phyloP scores from a whole-genome alignment of 2,329 filamentous ascomycete species.

The Epichloe brachyelytri region DNA sequence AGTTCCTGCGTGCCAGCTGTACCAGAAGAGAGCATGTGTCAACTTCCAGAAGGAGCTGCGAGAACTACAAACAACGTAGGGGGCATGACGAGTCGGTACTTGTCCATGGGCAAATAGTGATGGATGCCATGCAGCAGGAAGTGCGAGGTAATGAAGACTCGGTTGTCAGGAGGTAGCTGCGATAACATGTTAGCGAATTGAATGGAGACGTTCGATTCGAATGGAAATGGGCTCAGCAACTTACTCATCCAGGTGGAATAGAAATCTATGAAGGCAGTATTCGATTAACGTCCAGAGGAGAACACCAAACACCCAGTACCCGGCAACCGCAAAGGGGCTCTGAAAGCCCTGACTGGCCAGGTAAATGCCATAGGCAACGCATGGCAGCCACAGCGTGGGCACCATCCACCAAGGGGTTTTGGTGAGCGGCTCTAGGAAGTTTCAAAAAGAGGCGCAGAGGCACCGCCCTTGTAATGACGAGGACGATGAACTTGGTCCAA shows the following conservation, averaged over 20 bases:
- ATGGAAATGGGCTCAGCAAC: constrained; percentile 20
- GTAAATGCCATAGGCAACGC: constrained; percentile 58
- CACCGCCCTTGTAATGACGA: constrained; percentile 87
- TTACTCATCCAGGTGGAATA: constrained; percentile 90
- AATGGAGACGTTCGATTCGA: background rate
- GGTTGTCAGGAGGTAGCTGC: constrained; percentile 76
- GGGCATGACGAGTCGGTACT: constrained; percentile 92
- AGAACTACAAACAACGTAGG: constrained; percentile 75
- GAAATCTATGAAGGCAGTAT: constrained; percentile 74
- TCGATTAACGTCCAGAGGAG: constrained; percentile 82
- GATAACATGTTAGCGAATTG: constrained; percentile 16
- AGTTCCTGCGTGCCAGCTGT: constrained; percentile 70
- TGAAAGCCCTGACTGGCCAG: constrained; percentile 50
- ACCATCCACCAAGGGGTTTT: constrained; percentile 92
- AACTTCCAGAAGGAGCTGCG: constrained; percentile 83
- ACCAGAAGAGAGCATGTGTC: constrained; percentile 69
- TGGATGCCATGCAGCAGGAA: constrained; percentile 95
- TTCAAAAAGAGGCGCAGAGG: constrained; percentile 87
- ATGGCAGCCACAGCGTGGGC: constrained; percentile 75
- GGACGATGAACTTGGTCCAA: constrained; percentile 92
- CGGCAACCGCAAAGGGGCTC: constrained; percentile 31
- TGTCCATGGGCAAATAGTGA: constrained; percentile 99
- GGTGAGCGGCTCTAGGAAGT: constrained; percentile 94
- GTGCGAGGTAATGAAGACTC: constrained; percentile 72
- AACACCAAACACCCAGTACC: constrained; percentile 59